Evolutionary conservation across 73 alveolate species (phyloP), one percentile per base, ranked within the genome.

Genomic region (Chromera velia): DNA sequence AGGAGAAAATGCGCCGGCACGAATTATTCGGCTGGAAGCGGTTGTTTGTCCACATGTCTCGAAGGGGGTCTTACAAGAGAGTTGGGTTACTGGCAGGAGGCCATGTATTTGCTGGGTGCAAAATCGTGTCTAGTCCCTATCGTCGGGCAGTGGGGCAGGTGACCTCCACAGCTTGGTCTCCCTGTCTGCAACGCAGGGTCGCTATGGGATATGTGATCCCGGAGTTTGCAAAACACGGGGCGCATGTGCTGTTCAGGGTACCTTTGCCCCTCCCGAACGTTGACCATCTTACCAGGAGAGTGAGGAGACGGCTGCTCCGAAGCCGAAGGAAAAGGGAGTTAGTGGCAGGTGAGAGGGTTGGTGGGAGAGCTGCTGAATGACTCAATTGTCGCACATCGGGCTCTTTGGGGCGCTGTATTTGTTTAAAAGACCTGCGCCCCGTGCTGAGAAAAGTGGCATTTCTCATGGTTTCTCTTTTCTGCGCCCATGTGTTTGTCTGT

Each of bases 41-140:
- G 73, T 72, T 68, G 46, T 78, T 78, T 29, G 40, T 68, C 73
- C 85, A 78, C 69, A 40, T 78, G 85, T 77, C 85, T 64, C 67
- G 69, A 62, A 62, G 70, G 70, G 76, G 76, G 32, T 34, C 0
- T 28, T 65, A 10, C 31, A 75, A 76, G 29, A 69, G 85, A 22
- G 85, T 78, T 62, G 85, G 85, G 0, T 70, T 78, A 24, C 33
- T 78, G 34, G 45, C 68, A 63, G 85, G 69, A n/a, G 79, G 85
- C 22, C 85, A 75, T 1, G 85, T 34, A 66, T 75, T 64, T 45
- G 78, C 73, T 7, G 85, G 85, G 28, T 78, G 85, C 70, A 40
- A 72, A 28, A 28, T 78, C 45, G 45, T 78, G 40, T 78, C 85
- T 70, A 78, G 47, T 47, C 85, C 85, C 19, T 72, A 78, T 46